Evolutionary conservation across 176 grass and related monocot species (phyloP).

Genomic region (Phragmites australis): DNA sequence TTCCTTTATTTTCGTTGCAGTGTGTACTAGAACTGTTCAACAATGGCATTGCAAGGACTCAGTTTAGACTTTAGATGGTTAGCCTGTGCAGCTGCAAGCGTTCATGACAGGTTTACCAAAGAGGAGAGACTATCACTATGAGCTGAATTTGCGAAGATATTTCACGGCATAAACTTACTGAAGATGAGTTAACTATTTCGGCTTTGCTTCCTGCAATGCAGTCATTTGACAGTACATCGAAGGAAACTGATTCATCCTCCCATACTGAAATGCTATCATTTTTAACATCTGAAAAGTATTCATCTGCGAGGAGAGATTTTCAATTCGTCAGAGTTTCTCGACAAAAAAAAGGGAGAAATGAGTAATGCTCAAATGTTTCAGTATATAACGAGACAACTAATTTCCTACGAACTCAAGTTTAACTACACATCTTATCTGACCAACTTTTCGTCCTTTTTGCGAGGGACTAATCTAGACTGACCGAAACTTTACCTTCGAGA

Average conservation of each 20-base stretch:
- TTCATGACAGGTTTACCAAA: background rate
- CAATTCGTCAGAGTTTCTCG: background rate
- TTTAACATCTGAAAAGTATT: slow-evolving; percentile 63
- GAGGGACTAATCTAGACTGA: background rate
- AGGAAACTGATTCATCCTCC: slow-evolving; percentile 70
- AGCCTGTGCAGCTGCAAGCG: background rate
- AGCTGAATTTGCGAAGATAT: background rate
- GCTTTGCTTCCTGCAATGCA: slow-evolving; percentile 47
- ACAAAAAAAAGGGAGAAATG: slow-evolving; percentile 1
- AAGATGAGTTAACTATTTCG: slow-evolving; percentile 51
- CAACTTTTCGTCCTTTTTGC: background rate
- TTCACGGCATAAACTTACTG: slow-evolving; percentile 45
- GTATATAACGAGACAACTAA: background rate
- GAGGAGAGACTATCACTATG: background rate
- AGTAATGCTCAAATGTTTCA: background rate
- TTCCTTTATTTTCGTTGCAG: background rate
- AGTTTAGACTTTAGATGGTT: background rate
- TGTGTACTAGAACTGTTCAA: background rate
- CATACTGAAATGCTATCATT: slow-evolving; percentile 67
- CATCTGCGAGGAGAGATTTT: slow-evolving; percentile 49
- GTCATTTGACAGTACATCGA: slow-evolving; percentile 74
- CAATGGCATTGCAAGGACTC: background rate
- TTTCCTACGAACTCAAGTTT: background rate
- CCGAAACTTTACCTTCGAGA: slow-evolving; percentile 52
- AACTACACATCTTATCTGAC: background rate